Percentiles rank a stretch among this genome's conserved stretches.
Evolutionary conservation across 257 asterid genomes (phyloP).

Genomic region (Datura wrightii): DNA sequence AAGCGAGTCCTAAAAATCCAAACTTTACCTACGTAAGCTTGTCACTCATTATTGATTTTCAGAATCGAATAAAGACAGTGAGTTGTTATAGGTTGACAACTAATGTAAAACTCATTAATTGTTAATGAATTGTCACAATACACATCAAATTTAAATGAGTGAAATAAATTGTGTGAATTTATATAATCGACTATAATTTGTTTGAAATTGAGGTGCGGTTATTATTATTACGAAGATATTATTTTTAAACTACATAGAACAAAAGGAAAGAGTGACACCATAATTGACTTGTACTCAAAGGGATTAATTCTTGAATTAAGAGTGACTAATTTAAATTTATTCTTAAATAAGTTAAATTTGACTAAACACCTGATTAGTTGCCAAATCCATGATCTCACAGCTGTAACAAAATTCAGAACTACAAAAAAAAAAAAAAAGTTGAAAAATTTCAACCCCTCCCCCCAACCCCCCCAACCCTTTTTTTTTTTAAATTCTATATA

Average conservation of each 20-base stretch:
- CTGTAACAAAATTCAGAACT: background rate
- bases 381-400: background rate
- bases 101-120: too few relatives aligned
- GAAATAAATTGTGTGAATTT: too few relatives aligned
- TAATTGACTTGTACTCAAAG: background rate
- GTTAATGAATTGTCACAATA: background rate
- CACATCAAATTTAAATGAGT: too few relatives aligned
- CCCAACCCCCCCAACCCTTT: too few relatives aligned
- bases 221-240: background rate
- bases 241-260: background rate
- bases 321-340: background rate
- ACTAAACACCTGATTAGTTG: background rate
- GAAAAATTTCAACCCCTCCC: too few relatives aligned
- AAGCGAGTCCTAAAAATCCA: too few relatives aligned
- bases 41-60: too few relatives aligned
- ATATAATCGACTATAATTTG: background rate
- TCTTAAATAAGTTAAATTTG: background rate
- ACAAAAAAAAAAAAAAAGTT: background rate
- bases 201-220: background rate
- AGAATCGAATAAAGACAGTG: too few relatives aligned
- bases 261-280: background rate
- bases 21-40: too few relatives aligned
- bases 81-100: too few relatives aligned
- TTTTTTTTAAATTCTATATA: too few relatives aligned
- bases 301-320: background rate